These are phyloP conservation scores for Berkeleyomyces basicola DNA, from an alignment of 2,329 filamentous ascomycete genomes.

Conservation along the genomic window DNA sequence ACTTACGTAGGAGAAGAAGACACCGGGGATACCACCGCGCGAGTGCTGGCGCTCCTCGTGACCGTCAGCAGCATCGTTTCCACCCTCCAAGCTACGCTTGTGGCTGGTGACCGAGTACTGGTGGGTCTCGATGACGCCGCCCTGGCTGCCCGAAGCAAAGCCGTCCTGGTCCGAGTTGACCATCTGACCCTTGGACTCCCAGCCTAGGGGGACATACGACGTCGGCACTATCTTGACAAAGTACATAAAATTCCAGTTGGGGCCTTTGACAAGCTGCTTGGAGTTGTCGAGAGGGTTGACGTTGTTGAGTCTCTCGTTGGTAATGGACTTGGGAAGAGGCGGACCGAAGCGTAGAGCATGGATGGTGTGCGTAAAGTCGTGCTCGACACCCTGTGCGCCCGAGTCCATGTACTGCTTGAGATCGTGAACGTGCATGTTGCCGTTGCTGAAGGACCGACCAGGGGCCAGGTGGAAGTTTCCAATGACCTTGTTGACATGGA, in stretches of 20 bases:
- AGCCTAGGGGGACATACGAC: conserved; percentile 81
- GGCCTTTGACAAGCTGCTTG: conserved; percentile 59
- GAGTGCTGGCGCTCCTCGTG: conserved; percentile 88
- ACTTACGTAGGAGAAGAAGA: conserved; percentile 95
- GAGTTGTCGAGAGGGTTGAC: conserved; percentile 61
- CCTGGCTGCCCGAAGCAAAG: conserved; percentile 43
- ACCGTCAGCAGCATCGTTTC: conserved; percentile 69
- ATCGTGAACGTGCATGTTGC: conserved; percentile 95
- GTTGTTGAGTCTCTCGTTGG: conserved; percentile 38
- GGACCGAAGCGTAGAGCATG: conserved; percentile 88
- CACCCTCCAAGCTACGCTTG: conserved; percentile 72
- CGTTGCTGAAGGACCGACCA: conserved; percentile 87
- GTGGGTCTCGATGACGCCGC: conserved; percentile 87
- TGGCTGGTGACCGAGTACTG: conserved; percentile 98
- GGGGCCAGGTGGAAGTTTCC: conserved; percentile 98
- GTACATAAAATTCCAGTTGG: conserved; percentile 95
- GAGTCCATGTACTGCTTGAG: conserved; percentile 85
- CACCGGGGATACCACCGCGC: conserved; percentile 79
- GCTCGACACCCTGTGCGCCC: conserved; percentile 34
- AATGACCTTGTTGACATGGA: conserved; percentile 95
- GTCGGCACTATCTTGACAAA: conserved; percentile 98
- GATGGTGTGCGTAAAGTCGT: conserved; percentile 80
- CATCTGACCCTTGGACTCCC: conserved; percentile 43
- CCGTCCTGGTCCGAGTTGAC: conserved; percentile 45
- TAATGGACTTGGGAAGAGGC: conserved; percentile 59